Base-by-base conservation (phyloP, 2,329 filamentous ascomycete species). In the Periconia digitata region DNA sequence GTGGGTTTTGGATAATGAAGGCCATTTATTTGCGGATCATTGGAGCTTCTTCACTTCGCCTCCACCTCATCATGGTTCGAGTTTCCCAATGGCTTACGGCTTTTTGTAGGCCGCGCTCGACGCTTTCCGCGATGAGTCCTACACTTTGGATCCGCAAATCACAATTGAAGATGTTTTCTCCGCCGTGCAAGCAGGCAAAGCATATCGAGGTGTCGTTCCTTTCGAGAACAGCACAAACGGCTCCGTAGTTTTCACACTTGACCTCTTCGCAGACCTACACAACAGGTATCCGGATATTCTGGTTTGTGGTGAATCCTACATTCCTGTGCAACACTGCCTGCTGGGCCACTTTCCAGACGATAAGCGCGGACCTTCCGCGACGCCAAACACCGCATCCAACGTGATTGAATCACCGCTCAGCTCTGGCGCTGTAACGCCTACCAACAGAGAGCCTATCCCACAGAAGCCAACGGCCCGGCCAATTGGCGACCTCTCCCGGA, bases 221-320 rank as follows among this genome's bases (percentile, higher is more conserved):
- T 92, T 96, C 72, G 92, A 97, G 69, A 99, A 99, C 76, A 95
- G 89, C 35, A 92, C 90, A 67, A 96, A 97, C 72, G 94, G 94
- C 63, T 86, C 87, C 46, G 94, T 99, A 42, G 85, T 94, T 47
- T 89, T 90, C 70, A 96, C 92, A 0, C 81, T 97, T 20, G 92
- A 96, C 72, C 83, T 92, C 56, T 84, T 99, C 51, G 90, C 90
- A 56, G 90, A 96, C 73, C 79, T 87, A 21, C 75, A 83, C 34
- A 73, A 71, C 36, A 72, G 74, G 37, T 90, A 88, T 66, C 77
- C 79, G 10, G 83, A 89, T 64, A 80, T 96, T 39, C 78, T 80
- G 40, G 87, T 97, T 35, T 89, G 86, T 65, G 89, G 84, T 39
- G 94, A 97, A 74, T 82, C 87, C 48, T 96, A 95, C 64, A 80